Conservation (phyloP, 805 yeast species). For the Pichia phayaonensis region DNA sequence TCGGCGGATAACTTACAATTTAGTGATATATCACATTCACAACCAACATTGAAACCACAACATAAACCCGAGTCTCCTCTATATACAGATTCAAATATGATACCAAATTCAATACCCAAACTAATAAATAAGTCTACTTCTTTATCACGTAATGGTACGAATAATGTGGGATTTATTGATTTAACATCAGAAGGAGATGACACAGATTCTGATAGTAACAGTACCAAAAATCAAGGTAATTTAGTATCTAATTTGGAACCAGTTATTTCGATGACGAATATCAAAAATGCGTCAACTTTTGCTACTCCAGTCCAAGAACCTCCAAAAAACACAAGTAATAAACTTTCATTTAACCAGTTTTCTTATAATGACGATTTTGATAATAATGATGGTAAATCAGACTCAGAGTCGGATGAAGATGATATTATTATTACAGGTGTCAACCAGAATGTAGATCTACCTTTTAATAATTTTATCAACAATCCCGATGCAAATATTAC, state of each 20-base stretch:
- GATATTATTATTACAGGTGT: slow-evolving; percentile 6
- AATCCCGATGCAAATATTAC: background rate
- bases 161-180: background rate
- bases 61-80: background rate
- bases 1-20: background rate
- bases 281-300: background rate
- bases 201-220: background rate
- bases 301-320: background rate
- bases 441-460: background rate
- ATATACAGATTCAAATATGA: background rate
- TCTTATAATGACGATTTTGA: slow-evolving; percentile 5
- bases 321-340: too few species aligned
- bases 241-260: background rate
- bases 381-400: background rate
- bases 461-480: background rate
- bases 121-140: background rate
- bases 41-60: background rate
- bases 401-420: slow-evolving; percentile 6
- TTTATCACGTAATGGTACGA: background rate
- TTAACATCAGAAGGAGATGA: slow-evolving; percentile 4
- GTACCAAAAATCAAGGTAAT: background rate
- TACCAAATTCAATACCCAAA: background rate
- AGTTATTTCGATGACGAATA: background rate
- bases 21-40: background rate
- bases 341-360: background rate